Evolutionary conservation across 78 protist species (phyloP).

Genomic region (Guillardia theta): DNA sequence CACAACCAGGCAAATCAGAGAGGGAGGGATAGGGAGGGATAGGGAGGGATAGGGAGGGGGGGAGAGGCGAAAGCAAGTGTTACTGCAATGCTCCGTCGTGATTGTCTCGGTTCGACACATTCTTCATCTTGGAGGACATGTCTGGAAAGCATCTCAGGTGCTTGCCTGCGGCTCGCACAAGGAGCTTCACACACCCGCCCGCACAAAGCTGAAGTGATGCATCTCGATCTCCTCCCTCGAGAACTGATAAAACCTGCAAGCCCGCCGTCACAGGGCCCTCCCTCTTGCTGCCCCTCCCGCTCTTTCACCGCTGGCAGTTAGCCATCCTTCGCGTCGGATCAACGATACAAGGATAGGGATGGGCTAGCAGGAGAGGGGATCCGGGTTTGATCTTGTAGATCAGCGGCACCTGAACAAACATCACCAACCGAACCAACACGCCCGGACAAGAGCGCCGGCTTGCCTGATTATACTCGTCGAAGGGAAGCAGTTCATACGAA

Average conservation of each 20-base stretch:
- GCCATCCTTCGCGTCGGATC: conserved; percentile 8
- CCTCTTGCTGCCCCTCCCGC: too few species aligned
- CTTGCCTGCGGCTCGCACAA: too few species aligned
- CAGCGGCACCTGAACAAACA: conserved; percentile 30
- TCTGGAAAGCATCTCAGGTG: too few species aligned
- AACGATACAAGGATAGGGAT: background rate
- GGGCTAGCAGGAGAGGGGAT: background rate
- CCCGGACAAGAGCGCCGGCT: background rate
- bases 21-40: background rate
- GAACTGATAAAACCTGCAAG: background rate
- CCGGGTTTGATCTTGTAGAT: background rate
- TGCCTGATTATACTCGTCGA: conserved; percentile 5
- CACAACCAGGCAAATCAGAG: background rate
- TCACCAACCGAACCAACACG: too few species aligned
- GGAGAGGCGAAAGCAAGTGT: background rate
- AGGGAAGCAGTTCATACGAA: conserved; percentile 23
- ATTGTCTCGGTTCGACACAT: conserved; percentile 33
- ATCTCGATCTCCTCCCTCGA: background rate
- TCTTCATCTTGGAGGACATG: conserved; percentile 7
- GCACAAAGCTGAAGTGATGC: conserved; percentile 39
- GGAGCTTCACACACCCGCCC: background rate
- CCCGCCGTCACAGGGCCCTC: too few species aligned
- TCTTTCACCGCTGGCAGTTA: background rate
- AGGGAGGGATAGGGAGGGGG: background rate
- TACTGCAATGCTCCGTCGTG: background rate